A percentile compares a stretch with the other conserved stretches of the same genome.
Conservation (phyloP, 2,329 filamentous ascomycete genomes). For the Sarocladiaceae sp. region DNA sequence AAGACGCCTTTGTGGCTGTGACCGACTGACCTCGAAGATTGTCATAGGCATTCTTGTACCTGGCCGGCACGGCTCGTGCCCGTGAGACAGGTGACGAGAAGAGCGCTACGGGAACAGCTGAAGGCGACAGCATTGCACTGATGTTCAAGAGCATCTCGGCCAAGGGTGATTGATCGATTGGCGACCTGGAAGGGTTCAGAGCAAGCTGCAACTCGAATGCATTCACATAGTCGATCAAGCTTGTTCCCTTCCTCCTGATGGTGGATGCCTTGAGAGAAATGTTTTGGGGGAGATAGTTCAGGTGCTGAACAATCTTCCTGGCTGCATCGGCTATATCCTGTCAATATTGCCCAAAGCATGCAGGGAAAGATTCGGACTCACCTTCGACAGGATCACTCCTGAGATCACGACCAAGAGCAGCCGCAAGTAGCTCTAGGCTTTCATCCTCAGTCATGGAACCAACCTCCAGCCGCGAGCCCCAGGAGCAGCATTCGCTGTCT, state of each 20-base stretch:
- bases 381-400: slow-evolving; percentile 12
- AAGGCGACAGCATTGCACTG: slow-evolving; percentile 19
- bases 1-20: too few relatives aligned
- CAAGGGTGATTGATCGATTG: slow-evolving; percentile 18
- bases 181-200: slow-evolving; percentile 15
- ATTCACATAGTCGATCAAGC: slow-evolving; percentile 13
- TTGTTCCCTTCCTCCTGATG: slow-evolving; percentile 15
- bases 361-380: background rate
- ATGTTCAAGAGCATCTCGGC: slow-evolving; percentile 17
- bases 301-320: slow-evolving; percentile 12
- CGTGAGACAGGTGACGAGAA: slow-evolving; percentile 13
- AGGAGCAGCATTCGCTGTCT: slow-evolving; percentile 16
- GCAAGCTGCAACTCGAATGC: slow-evolving; percentile 11
- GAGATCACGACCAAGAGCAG: slow-evolving; percentile 10
- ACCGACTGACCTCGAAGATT: slow-evolving; percentile 1
- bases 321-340: slow-evolving; percentile 15
- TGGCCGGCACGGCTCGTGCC: slow-evolving; percentile 11
- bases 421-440: slow-evolving; percentile 14
- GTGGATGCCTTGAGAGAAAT: slow-evolving; percentile 17
- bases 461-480: slow-evolving; percentile 17
- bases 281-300: slow-evolving; percentile 16
- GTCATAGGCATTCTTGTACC: slow-evolving; percentile 13
- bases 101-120: slow-evolving; percentile 16
- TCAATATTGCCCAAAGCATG: background rate
- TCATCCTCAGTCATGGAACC: slow-evolving; percentile 16